Conservation (phyloP, 805 yeast genomes). For the Ogataea ganodermae region DNA sequence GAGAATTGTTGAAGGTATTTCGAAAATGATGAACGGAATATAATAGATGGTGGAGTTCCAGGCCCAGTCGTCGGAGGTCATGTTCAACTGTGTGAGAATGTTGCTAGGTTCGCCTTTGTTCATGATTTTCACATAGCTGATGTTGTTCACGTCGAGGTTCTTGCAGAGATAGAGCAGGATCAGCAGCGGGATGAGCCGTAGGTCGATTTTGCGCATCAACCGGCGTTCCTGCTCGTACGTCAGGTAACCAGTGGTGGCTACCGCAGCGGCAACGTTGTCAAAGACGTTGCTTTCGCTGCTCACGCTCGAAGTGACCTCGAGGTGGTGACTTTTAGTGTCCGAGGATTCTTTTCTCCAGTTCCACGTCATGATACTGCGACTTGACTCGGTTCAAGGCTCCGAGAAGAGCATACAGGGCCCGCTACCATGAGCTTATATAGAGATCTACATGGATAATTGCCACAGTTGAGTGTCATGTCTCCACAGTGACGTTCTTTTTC, state of each 20-base stretch:
- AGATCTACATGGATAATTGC: too few species aligned
- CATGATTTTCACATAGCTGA: conserved; percentile 10
- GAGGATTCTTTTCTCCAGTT: background rate
- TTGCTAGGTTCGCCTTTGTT: conserved; percentile 2
- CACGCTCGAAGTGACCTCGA: conserved; percentile 1
- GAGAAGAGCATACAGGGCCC: too few species aligned
- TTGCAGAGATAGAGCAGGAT: conserved; percentile 8
- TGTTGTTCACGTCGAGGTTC: conserved; percentile 8
- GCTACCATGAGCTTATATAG: too few species aligned
- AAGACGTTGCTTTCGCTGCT: background rate
- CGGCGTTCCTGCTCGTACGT: conserved; percentile 6
- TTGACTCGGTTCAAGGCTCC: too few species aligned
- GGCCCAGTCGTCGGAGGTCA: conserved; percentile 7
- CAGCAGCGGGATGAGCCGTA: conserved; percentile 1
- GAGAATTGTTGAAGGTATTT: conserved; percentile 58
- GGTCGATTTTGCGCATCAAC: conserved; percentile 3
- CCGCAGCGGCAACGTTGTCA: background rate
- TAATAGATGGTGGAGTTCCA: conserved; percentile 8
- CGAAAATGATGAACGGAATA: conserved; percentile 43
- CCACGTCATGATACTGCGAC: background rate
- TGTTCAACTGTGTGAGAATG: conserved; percentile 5
- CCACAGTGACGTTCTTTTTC: too few species aligned
- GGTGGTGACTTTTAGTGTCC: background rate
- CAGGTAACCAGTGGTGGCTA: conserved; percentile 7
- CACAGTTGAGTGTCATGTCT: too few species aligned